Evolutionary conservation across 176 grass and related monocot genomes (phyloP), one percentile per base, ranked within the genome.

Genomic region (Thinopyrum elongatum): DNA sequence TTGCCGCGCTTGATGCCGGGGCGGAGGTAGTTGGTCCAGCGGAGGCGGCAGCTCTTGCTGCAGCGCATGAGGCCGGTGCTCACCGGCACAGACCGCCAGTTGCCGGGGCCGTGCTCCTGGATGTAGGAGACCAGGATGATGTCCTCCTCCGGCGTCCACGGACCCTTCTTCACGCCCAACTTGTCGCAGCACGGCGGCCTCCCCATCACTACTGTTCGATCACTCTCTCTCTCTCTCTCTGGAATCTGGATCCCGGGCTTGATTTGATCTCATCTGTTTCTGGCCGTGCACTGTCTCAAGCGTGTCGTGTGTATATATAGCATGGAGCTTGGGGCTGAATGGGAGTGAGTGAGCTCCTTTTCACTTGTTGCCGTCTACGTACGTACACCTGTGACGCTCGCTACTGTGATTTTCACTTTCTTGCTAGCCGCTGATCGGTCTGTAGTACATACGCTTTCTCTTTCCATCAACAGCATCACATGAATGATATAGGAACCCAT

Each of bases 91-190:
- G 95, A 85, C 86, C 90, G 86, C 95, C 95, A 97, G 87, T 91
- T 92, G 35, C 95, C 95, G n/a, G 90, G 88, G 26, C 95, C 95
- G 69, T 94, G 83, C 80, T 97, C 94, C 87, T 97, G 95, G 81
- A 94, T 81, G 83, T 97, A 94, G 79, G 92, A 94, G 35, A 97
- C 90, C 67, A 97, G 86, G 87, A 94, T 83, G 77, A 92, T 89
- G 81, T 97, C 95, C 83, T 97, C 95, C 85, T 94, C 95, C 33
- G 95, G 95, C 53, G 95, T 94, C 95, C 95, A 97, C 34, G 92
- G 95, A 27, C 95, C 95, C 77, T 97, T 97, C 88, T 97, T 97
- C 60, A 92, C 72, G 29, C 92, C 92, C 19, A 83, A 80, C 59
- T 89, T 94, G 82, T 97, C 92, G 82, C 94, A 97, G 84, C 94